Conservation (phyloP, 2,329 filamentous ascomycete species). For the Aulographum hederae region DNA sequence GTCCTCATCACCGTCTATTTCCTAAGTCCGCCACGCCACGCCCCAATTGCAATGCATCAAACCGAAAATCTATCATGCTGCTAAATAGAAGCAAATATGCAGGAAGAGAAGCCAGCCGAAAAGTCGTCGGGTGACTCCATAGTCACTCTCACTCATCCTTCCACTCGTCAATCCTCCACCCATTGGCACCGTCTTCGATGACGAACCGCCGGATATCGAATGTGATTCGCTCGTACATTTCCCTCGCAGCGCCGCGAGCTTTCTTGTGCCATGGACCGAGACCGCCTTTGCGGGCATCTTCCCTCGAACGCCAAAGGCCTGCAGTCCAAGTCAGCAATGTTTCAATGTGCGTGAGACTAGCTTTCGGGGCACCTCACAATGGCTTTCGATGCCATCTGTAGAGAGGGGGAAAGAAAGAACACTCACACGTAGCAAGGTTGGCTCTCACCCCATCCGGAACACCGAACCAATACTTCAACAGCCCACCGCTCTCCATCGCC, state of each 20-base stretch:
- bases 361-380: background rate
- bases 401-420: conserved; percentile 23
- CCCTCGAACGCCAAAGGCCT: conserved; percentile 45
- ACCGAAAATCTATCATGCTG: too few relatives aligned
- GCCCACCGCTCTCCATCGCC: conserved; percentile 58
- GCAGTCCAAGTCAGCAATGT: conserved; percentile 22
- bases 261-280: conserved; percentile 36
- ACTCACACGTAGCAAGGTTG: conserved; percentile 59
- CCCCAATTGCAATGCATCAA: too few relatives aligned
- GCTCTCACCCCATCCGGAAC: conserved; percentile 46
- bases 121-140: too few relatives aligned
- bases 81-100: too few relatives aligned
- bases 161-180: background rate
- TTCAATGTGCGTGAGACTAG: conserved; percentile 2
- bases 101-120: too few relatives aligned
- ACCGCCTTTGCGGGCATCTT: conserved; percentile 43
- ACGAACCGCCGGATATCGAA: conserved; percentile 31
- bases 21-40: too few relatives aligned
- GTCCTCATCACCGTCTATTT: too few relatives aligned
- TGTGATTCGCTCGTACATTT: conserved; percentile 24
- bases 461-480: conserved; percentile 91
- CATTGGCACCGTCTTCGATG: conserved; percentile 39
- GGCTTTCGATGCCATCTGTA: too few relatives aligned
- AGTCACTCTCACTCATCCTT: too few relatives aligned
- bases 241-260: conserved; percentile 28